A percentile compares a stretch with the other conserved stretches of the same genome.
phyloP scores from a whole-genome alignment of 768 basidiomycete species.

The Phylloporus rhodoxanthus region DNA sequence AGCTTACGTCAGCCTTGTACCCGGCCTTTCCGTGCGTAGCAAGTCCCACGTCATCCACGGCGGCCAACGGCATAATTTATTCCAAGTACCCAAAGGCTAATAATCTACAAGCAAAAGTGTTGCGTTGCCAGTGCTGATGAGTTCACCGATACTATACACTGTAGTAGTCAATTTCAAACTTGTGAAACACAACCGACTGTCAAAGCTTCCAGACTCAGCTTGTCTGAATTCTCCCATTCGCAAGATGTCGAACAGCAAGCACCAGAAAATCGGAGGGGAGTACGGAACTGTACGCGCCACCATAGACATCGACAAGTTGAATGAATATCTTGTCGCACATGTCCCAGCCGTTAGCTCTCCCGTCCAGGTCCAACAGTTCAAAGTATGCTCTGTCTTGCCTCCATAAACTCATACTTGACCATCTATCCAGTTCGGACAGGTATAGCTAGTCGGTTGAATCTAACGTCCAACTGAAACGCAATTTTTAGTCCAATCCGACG shows the following conservation, averaged over 20 bases:
- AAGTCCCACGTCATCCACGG: constrained; percentile 2
- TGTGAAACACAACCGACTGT: too few relatives aligned
- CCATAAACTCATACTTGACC: neutral
- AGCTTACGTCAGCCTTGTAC: constrained; percentile 23
- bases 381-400: constrained; percentile 42
- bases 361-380: constrained; percentile 86
- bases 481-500: constrained; percentile 85
- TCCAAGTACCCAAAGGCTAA: too few relatives aligned
- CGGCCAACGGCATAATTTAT: too few relatives aligned
- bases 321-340: constrained; percentile 54
- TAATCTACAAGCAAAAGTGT: too few relatives aligned
- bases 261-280: constrained; percentile 62
- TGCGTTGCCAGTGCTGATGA: too few relatives aligned
- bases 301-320: constrained; percentile 60
- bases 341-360: constrained; percentile 56
- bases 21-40: constrained; percentile 7
- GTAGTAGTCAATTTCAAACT: too few relatives aligned
- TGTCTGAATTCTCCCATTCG: too few relatives aligned
- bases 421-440: constrained; percentile 76
- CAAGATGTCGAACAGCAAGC: constrained; percentile 18
- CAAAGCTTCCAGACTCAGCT: too few relatives aligned
- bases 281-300: constrained; percentile 67
- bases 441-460: constrained; percentile 29
- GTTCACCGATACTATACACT: too few relatives aligned
- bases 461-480: constrained; percentile 1